Evolutionary conservation across 2,329 filamentous ascomycete genomes (phyloP).

Genomic region (Colletotrichum simmondsii): DNA sequence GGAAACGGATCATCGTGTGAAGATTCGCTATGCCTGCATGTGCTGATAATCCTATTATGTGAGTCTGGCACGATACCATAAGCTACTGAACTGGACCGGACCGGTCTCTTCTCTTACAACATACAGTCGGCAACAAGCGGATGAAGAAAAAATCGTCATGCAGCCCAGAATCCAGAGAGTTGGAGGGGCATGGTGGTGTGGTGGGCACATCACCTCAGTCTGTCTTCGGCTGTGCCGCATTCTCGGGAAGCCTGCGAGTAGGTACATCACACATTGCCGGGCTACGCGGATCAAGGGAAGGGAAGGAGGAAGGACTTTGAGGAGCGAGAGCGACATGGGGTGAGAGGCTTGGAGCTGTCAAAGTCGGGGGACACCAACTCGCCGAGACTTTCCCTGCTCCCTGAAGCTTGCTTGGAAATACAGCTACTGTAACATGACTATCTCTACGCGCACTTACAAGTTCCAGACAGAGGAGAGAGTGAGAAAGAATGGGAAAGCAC

Average conservation of each 20-base stretch:
- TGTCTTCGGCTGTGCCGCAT: constrained; percentile 4
- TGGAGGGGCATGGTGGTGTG: background rate
- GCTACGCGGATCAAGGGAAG: constrained; percentile 28
- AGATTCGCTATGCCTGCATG: background rate
- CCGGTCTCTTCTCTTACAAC: too few species aligned
- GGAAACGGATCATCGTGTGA: background rate
- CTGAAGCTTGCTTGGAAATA: background rate
- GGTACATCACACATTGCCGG: background rate
- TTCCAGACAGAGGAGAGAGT: background rate
- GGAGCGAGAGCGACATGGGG: background rate
- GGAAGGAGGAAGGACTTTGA: background rate
- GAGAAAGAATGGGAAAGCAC: background rate
- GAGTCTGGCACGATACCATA: too few species aligned
- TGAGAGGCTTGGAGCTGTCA: background rate
- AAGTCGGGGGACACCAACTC: background rate
- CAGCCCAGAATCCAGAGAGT: background rate
- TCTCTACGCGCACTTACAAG: background rate
- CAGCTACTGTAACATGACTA: background rate
- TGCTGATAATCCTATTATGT: background rate
- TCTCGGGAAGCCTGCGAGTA: background rate
- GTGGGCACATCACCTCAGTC: background rate
- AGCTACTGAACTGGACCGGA: background rate
- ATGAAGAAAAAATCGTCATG: background rate
- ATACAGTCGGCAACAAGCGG: background rate
- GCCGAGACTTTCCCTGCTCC: background rate